These are phyloP conservation scores for Ascochyta fabae DNA, from an alignment of 2,329 filamentous ascomycete genomes.

Conservation along the genomic window DNA sequence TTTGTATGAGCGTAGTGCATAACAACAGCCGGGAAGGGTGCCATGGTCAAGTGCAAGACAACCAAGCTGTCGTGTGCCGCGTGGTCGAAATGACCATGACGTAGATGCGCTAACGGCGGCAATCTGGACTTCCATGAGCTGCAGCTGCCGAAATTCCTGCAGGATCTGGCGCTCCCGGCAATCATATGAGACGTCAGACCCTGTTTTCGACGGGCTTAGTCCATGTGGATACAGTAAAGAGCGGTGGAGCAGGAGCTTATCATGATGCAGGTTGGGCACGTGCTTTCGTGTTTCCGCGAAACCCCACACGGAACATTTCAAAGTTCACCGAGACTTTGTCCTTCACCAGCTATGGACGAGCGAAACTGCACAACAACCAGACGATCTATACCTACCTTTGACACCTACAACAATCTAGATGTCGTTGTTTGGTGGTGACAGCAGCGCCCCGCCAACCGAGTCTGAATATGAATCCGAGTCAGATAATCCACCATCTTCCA, in stretches of 20 bases:
- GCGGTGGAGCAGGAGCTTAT: constrained; percentile 8
- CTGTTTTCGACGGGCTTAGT: not conserved
- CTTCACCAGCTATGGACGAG: constrained; percentile 8
- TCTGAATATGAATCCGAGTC: constrained; percentile 22
- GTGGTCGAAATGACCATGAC: constrained; percentile 16
- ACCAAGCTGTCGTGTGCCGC: constrained; percentile 11
- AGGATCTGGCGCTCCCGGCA: not conserved
- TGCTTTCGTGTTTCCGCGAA: constrained; percentile 14
- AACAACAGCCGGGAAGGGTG: not conserved
- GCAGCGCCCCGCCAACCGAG: constrained; percentile 15
- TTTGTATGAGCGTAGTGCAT: not conserved
- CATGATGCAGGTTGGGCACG: constrained; percentile 2
- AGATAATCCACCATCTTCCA: constrained; percentile 14
- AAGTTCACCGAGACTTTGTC: not conserved
- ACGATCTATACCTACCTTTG: constrained; percentile 2
- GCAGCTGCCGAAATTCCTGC: not conserved
- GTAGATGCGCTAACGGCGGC: constrained; percentile 16
- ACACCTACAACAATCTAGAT: constrained; percentile 38
- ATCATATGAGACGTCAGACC: not conserved
- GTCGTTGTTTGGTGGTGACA: constrained; percentile 49
- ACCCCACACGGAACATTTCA: constrained; percentile 7
- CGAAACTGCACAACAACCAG: not conserved
- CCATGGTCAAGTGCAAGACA: constrained; percentile 11
- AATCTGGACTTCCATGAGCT: not conserved
- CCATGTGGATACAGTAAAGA: not conserved